Conservation (phyloP, 2,329 filamentous ascomycete genomes). For the Sclerotinia spermophila region DNA sequence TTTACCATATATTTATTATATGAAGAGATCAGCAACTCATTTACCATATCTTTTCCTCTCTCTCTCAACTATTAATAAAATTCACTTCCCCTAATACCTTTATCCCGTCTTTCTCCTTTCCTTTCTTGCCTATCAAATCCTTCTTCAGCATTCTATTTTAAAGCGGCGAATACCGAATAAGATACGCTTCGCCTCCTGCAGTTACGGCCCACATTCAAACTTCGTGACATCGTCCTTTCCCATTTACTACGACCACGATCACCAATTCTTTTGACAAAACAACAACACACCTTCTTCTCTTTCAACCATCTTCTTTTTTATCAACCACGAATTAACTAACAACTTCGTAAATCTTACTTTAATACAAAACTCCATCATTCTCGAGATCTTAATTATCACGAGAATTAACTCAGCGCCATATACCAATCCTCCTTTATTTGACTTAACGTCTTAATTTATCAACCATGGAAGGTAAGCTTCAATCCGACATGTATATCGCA, state of each 20-base stretch:
- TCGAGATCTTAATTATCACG: conserved; percentile 16
- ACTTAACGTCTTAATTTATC: conserved; percentile 37
- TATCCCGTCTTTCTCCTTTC: not conserved
- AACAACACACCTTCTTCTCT: conserved; percentile 17
- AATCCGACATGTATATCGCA: not conserved
- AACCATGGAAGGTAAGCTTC: conserved; percentile 41
- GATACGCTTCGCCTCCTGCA: conserved; percentile 21
- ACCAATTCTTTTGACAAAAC: conserved; percentile 20
- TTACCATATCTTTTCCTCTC: not conserved
- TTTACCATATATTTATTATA: too few relatives aligned
- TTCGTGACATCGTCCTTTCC: conserved; percentile 20
- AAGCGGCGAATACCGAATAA: conserved; percentile 18
- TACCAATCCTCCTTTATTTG: conserved; percentile 25
- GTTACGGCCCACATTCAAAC: conserved; percentile 19
- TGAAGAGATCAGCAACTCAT: not conserved
- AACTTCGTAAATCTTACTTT: conserved; percentile 16
- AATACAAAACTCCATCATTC: conserved; percentile 14
- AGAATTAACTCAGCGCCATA: conserved; percentile 17
- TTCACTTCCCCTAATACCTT: not conserved
- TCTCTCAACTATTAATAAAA: not conserved
- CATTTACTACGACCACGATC: conserved; percentile 22
- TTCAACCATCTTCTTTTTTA: conserved; percentile 16
- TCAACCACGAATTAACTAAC: conserved; percentile 20
- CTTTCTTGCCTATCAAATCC: conserved; percentile 3
- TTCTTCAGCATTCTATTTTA: conserved; percentile 11